Base-by-base conservation (phyloP, 2,329 filamentous ascomycete species). In the Berkeleyomyces basicola region DNA sequence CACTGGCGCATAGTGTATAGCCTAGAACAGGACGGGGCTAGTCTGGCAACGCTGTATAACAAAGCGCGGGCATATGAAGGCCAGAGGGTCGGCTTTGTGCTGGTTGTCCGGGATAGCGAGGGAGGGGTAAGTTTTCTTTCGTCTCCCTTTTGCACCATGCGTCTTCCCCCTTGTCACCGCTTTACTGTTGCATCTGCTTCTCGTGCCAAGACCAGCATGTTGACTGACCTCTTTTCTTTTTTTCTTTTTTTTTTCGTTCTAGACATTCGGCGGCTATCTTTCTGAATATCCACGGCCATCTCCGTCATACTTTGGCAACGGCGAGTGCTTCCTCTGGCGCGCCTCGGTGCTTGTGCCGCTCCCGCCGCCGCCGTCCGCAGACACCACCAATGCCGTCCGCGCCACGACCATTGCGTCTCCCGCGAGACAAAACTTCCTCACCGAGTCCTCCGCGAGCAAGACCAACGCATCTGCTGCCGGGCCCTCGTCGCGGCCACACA, bases 251-350 rank as follows among this genome's bases (percentile, higher is more conserved):
- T n/a, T 46, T 11, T n/a, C 11, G 4, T 7, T 53, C 9, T 66
- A 86, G 81, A 81, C 90, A 49, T 99, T 99, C 71, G 93, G 93
- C 70, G 91, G 91, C 61, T 97, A 97, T 72, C 82, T 97, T 61
- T 95, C 90, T 61, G 92, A 99, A 71, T 79, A 87, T 59, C 91
- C 92, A 9, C 88, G 87, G 68, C 88, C 90, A 0, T 78, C 83
- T 1, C 75, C 89, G 2, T 87, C 91, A 66, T 99, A 96, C 77
- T 99, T 88, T 72, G 93, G 93, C 69, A 96, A 90, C 10, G 93
- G 93, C 69, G 93, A 99, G 74, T 97, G 92, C 74, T 99, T 86
- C 58, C 80, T 85, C 65, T 85, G 82, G 71, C 73, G 84, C 16
- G 81, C 82, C 40, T 84, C 82, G 1, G 77, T 78, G 11, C 70